These are phyloP conservation scores for Gaeumannomyces sp. DNA, from an alignment of 2,329 filamentous ascomycete species.

Conservation along the genomic window DNA sequence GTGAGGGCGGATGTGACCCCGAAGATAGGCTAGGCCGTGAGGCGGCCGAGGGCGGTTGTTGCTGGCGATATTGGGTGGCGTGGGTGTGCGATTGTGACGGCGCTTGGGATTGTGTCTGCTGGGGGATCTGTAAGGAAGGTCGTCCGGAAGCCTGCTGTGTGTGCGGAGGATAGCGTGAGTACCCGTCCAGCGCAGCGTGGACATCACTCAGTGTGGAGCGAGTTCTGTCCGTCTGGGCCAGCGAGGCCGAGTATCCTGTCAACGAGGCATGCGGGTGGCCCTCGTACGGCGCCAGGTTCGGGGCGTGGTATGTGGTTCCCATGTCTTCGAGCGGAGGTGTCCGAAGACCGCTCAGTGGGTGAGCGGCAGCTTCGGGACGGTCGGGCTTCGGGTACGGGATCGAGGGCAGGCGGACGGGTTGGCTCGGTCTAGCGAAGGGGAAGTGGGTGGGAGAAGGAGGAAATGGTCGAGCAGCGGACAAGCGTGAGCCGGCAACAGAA, in stretches of 20 bases:
- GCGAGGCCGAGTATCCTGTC: conserved; percentile 10
- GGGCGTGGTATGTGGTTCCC: conserved; percentile 26
- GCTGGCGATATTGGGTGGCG: conserved; percentile 9
- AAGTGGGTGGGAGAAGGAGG: conserved; percentile 4
- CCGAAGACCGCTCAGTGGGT: conserved; percentile 17
- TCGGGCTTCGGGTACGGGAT: not conserved
- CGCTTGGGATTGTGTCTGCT: conserved; percentile 8
- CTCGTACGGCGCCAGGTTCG: conserved; percentile 23
- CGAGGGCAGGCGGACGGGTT: conserved; percentile 1
- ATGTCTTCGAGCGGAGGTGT: conserved; percentile 26
- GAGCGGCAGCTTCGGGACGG: conserved; percentile 1
- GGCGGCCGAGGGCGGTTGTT: conserved; percentile 1
- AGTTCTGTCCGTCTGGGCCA: conserved; percentile 17
- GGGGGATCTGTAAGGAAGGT: conserved; percentile 2
- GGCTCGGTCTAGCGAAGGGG: conserved; percentile 3
- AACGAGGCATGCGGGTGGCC: conserved; percentile 14
- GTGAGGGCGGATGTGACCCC: conserved; percentile 14
- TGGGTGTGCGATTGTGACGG: conserved; percentile 2
- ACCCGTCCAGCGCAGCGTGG: conserved; percentile 12
- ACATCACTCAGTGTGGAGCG: conserved; percentile 16
- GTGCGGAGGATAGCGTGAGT: conserved; percentile 9
- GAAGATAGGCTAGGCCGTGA: conserved; percentile 12
- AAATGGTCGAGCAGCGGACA: not conserved
- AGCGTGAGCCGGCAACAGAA: not conserved
- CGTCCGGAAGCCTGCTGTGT: conserved; percentile 12